Evolutionary conservation across 1,284 basidiomycete species (phyloP).

Genomic region (Xerocomus cyaneibrunnescens): DNA sequence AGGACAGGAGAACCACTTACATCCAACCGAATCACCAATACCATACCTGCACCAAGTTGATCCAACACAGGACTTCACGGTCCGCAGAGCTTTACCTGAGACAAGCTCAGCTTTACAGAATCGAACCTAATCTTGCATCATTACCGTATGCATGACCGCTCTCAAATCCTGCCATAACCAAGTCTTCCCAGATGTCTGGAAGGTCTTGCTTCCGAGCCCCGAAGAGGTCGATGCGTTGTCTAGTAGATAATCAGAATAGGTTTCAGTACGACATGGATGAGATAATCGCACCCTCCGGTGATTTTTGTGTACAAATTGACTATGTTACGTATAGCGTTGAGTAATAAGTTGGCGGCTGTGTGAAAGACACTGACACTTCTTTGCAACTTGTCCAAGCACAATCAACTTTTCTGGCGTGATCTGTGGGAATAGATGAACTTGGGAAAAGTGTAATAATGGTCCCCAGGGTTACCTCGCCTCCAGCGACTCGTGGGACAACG

Average conservation of each 20-base stretch:
- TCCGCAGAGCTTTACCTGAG: constrained; percentile 49
- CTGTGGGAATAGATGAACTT: constrained; percentile 22
- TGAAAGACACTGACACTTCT: constrained; percentile 50
- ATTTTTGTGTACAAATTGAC: constrained; percentile 69
- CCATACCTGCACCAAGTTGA: constrained; percentile 75
- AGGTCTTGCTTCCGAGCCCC: constrained; percentile 74
- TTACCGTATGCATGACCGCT: constrained; percentile 78
- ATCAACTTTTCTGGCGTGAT: constrained; percentile 70
- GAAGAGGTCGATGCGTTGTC: constrained; percentile 72
- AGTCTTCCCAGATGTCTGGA: constrained; percentile 74
- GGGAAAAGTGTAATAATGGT: neutral
- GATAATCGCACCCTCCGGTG: constrained; percentile 40
- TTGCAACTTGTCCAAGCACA: constrained; percentile 66
- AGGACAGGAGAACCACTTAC: constrained; percentile 20
- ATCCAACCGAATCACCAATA: constrained; percentile 72
- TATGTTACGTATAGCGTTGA: constrained; percentile 12
- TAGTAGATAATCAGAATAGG: constrained; percentile 13
- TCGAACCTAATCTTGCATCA: constrained; percentile 23
- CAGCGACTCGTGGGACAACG: constrained; percentile 70
- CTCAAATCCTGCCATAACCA: constrained; percentile 69
- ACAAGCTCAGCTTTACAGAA: constrained; percentile 3
- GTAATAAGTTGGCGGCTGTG: neutral
- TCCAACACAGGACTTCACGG: constrained; percentile 61
- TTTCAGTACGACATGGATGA: neutral
- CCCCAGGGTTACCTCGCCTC: constrained; percentile 47